Percentiles rank a stretch among this genome's conserved stretches.
Evolutionary conservation across 2,329 filamentous ascomycete species (phyloP).

Genomic region (Rhynchosporium graminicola): DNA sequence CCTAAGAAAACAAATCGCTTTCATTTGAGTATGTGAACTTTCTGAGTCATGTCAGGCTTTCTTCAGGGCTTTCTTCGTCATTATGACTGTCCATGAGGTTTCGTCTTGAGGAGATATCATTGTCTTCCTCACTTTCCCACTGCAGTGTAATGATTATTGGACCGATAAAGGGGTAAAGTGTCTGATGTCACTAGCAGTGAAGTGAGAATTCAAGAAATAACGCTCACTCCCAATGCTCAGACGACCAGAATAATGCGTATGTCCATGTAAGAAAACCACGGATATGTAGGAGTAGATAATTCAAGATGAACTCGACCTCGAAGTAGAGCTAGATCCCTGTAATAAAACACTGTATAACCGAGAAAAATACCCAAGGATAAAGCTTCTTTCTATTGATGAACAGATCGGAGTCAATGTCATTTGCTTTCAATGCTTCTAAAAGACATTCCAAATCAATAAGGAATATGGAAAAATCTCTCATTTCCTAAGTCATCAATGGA

Average conservation of each 20-base stretch:
- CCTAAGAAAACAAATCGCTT: constrained; percentile 44
- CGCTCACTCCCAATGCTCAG: too few relatives aligned
- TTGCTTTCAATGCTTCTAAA: too few relatives aligned
- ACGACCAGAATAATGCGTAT: too few relatives aligned
- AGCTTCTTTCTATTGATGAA: neutral
- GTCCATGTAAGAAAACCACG: too few relatives aligned
- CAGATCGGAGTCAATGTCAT: neutral
- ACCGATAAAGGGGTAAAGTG: too few relatives aligned
- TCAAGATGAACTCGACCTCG: too few relatives aligned
- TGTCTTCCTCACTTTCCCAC: neutral
- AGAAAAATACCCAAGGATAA: neutral
- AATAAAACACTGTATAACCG: neutral
- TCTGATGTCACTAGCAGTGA: too few relatives aligned
- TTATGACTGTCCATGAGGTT: neutral
- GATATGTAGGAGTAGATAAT: too few relatives aligned
- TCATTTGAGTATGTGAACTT: neutral
- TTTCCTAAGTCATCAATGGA: neutral
- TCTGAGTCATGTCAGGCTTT: constrained; percentile 12
- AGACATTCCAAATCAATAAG: too few relatives aligned
- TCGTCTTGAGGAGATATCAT: neutral
- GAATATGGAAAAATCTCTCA: too few relatives aligned
- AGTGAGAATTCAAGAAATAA: too few relatives aligned
- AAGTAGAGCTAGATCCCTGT: neutral
- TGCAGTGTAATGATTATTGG: too few relatives aligned
- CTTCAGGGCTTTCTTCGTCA: neutral